phyloP scores from a whole-genome alignment of 129 eudicot species.

The Glebionis coronaria region DNA sequence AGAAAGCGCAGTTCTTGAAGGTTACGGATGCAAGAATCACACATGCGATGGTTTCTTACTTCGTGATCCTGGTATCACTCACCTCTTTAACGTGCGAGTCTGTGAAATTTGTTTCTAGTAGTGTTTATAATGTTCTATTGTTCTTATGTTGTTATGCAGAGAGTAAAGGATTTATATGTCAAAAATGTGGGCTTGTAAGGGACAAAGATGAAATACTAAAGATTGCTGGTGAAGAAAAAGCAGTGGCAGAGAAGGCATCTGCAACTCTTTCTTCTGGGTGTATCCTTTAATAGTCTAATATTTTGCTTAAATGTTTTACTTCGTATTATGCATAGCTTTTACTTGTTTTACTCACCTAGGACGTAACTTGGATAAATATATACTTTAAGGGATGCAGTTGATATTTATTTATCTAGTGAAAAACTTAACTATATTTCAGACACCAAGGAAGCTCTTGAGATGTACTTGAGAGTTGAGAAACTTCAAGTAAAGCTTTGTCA shows the following conservation, averaged over 20 bases:
- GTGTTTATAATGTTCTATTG: conserved; percentile 17
- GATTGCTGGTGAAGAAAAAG: conserved; percentile 51
- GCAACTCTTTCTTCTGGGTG: conserved; percentile 46
- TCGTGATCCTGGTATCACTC: conserved; percentile 65
- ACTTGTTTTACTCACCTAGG: conserved; percentile 4
- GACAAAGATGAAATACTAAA: conserved; percentile 59
- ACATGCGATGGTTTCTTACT: conserved; percentile 79
- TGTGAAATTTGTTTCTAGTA: neutral
- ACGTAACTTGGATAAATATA: neutral
- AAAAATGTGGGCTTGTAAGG: conserved; percentile 68
- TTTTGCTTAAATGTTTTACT: neutral
- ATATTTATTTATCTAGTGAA: neutral
- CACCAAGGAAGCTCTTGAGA: conserved; percentile 45
- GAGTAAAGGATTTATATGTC: conserved; percentile 70
- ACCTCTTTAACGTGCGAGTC: conserved; percentile 12
- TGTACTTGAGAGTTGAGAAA: conserved; percentile 66
- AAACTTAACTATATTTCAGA: conserved; percentile 52
- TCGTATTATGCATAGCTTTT: too few relatives aligned
- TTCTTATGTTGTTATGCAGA: conserved; percentile 40
- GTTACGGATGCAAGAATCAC: conserved; percentile 72
- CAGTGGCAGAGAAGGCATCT: conserved; percentile 63
- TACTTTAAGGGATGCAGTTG: too few relatives aligned
- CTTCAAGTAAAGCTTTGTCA: conserved; percentile 65
- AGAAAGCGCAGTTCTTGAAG: conserved; percentile 95
- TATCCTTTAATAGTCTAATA: conserved; percentile 53